Percentiles rank a stretch among this genome's conserved stretches.
These are phyloP conservation scores for Handroanthus guayacan DNA, from an alignment of 257 asterid species.

Conservation along the genomic window DNA sequence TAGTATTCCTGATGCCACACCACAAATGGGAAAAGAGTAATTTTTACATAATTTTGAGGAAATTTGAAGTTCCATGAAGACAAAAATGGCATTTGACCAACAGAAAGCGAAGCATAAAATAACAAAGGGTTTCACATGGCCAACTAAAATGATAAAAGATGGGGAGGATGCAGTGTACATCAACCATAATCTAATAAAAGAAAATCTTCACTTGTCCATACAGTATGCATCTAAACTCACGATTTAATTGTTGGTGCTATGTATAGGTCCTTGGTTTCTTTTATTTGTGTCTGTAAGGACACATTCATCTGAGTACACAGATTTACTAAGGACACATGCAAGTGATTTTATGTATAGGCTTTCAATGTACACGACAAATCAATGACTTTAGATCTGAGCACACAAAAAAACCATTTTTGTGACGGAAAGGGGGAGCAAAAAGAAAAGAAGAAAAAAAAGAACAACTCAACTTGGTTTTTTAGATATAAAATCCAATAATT, in stretches of 20 bases:
- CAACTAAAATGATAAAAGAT: constrained; percentile 3
- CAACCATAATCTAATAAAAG: constrained; percentile 24
- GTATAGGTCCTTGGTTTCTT: constrained; percentile 3
- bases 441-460: too few relatives aligned
- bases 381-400: constrained; percentile 7
- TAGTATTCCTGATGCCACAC: constrained; percentile 66
- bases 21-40: constrained; percentile 23
- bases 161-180: constrained; percentile 11
- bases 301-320: constrained; percentile 6
- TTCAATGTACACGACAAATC: not conserved
- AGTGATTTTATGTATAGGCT: not conserved
- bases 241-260: not conserved
- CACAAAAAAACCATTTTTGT: not conserved
- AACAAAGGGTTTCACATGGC: not conserved
- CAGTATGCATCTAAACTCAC: constrained; percentile 4
- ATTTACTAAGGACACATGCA: not conserved
- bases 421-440: not conserved
- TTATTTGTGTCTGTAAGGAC: constrained; percentile 8
- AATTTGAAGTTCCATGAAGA: constrained; percentile 22
- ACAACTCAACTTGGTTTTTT: constrained; percentile 5
- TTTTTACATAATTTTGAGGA: constrained; percentile 31
- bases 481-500: constrained; percentile 13
- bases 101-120: constrained; percentile 18
- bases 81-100: constrained; percentile 2
- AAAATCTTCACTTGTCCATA: constrained; percentile 12